A percentile compares a stretch with the other conserved stretches of the same genome.
phyloP scores from a whole-genome alignment of 441 rosid species.

The Corymbia citriodora region DNA sequence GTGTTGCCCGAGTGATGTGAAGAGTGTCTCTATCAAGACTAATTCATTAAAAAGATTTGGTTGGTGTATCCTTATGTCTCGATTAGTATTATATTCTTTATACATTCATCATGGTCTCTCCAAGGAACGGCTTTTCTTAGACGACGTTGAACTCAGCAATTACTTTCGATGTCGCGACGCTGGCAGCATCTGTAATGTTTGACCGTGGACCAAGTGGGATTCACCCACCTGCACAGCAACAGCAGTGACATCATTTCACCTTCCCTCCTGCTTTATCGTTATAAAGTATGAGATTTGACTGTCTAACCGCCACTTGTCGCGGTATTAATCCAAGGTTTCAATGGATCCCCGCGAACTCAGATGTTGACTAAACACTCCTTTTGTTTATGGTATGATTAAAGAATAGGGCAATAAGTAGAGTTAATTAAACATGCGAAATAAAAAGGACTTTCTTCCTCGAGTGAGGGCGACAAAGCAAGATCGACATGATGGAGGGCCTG shows the following conservation, averaged over 20 bases:
- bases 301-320: background rate
- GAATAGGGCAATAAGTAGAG: background rate
- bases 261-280: background rate
- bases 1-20: background rate
- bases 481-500: background rate
- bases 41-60: background rate
- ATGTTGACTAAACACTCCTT: background rate
- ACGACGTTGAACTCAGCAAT: background rate
- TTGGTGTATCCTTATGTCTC: background rate
- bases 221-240: background rate
- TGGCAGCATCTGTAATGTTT: background rate
- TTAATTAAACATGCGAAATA: background rate
- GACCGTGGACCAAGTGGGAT: background rate
- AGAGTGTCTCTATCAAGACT: background rate
- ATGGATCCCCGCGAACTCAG: background rate
- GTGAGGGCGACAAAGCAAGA: background rate
- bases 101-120: background rate
- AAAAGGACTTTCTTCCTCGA: background rate
- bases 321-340: background rate
- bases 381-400: background rate
- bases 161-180: background rate
- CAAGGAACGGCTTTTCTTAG: background rate
- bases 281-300: background rate
- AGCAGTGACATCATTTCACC: background rate
- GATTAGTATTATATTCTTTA: background rate